Base-by-base conservation (phyloP, 768 basidiomycete species). In the Phlebiopsis flavidoalba region DNA sequence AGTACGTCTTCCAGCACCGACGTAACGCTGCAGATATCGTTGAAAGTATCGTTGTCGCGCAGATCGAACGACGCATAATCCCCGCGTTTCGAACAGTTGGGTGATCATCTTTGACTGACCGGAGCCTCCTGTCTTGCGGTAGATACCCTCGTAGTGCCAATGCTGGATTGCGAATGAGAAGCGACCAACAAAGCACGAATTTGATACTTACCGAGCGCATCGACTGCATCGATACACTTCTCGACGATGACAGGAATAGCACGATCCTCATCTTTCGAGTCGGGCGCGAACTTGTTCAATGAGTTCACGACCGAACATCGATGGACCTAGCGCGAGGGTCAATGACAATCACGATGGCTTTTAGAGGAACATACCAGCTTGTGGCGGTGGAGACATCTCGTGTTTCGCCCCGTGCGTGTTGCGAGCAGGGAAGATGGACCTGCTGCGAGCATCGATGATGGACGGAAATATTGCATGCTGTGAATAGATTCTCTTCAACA, bases 111-210 rank as follows among this genome's bases (percentile, higher is more conserved):
- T 96, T 37, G 93, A 90, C 68, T 95, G 95, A 2, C 90, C 83
- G 31, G 91, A 87, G 2, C 97, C 97, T 33, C 97, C 97, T 0
- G 89, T 93, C 77, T 99, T 99, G 64, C 97, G 93, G 73, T 99
- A 99, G 64, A 99, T 93, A 11, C 97, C 97, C 73, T 99, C 97
- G 69, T 95, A 95, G 61, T 97, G n/a, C 93, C 76, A 98, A 81
- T 5, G 91, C 95, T 92, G 54, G 33, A 33, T 36, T 22, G 15
- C 6, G 8, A 17, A 45, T 47, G 4, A 66, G 52, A 57, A 15
- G 49, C 15, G 50, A 6, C 61, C 31, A n/a, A 17, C 15, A 45
- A 0, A 1, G 26, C 26, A 31, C 6, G 15, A 33, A 17, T 1
- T 11, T 3, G 4, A 33, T 1, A 74, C 88, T 58, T 64, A 95